phyloP scores from a whole-genome alignment of 2,329 filamentous ascomycete genomes.

The Alternaria ventricosa region DNA sequence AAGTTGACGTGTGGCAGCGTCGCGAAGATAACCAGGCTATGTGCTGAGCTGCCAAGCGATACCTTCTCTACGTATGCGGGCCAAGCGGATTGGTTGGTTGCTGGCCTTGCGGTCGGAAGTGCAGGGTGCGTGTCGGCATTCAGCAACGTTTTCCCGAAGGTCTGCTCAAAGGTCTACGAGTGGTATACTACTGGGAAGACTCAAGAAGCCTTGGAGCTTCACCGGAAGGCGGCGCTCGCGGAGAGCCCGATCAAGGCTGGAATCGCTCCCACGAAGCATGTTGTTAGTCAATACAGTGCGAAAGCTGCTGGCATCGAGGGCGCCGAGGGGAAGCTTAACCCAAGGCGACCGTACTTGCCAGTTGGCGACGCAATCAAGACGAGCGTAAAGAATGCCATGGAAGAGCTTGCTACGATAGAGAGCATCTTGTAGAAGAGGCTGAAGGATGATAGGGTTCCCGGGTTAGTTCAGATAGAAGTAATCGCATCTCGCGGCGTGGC shows the following conservation, averaged over 20 bases:
- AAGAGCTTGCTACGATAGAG: constrained; percentile 35
- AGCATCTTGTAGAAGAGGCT: constrained; percentile 11
- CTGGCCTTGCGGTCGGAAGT: constrained; percentile 60
- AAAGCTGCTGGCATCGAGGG: constrained; percentile 60
- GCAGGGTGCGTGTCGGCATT: constrained; percentile 65
- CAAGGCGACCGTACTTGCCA: constrained; percentile 37
- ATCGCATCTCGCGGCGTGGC: background rate
- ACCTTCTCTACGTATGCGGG: constrained; percentile 74
- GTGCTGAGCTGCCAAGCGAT: constrained; percentile 56
- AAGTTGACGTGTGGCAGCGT: constrained; percentile 79
- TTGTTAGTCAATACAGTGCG: constrained; percentile 66
- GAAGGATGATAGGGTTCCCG: background rate
- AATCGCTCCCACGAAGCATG: constrained; percentile 73
- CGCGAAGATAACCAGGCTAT: constrained; percentile 72
- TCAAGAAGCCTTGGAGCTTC: constrained; percentile 66
- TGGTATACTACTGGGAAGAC: constrained; percentile 65
- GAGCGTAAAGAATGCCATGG: constrained; percentile 32
- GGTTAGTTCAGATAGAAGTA: background rate
- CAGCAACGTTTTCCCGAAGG: constrained; percentile 64
- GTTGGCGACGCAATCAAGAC: constrained; percentile 33
- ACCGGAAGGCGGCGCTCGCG: constrained; percentile 67
- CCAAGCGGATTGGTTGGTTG: constrained; percentile 73
- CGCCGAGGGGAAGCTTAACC: constrained; percentile 37
- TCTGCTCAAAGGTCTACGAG: constrained; percentile 64
- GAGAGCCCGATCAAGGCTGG: constrained; percentile 71